Percentiles rank a stretch among this genome's conserved stretches.
Conservation (phyloP, 1,139 yeast genomes). For the Saccharomyces hybrid region DNA sequence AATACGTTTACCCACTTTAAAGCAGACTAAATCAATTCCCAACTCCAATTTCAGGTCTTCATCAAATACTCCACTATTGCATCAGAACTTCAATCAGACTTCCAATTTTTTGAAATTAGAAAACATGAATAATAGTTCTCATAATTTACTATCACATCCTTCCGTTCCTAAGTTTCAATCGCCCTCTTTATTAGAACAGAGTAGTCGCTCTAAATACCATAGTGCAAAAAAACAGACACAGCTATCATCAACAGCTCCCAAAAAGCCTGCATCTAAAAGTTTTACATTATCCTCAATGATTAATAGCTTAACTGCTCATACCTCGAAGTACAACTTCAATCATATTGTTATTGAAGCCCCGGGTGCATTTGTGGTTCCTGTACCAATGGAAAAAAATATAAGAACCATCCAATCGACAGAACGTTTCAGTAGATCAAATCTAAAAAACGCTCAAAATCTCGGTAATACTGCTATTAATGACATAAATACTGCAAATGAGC, state of each 20-base stretch:
- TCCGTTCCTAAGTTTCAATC: not conserved
- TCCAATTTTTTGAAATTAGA: not conserved
- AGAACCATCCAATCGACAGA: conserved; percentile 28
- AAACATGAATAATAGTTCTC: not conserved
- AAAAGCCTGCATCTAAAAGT: not conserved
- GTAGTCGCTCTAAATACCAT: conserved; percentile 8
- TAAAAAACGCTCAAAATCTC: conserved; percentile 4
- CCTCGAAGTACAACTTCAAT: conserved; percentile 19
- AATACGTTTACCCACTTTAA: conserved; percentile 18
- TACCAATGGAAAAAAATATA: conserved; percentile 24
- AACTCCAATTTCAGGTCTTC: conserved; percentile 6
- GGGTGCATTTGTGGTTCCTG: conserved; percentile 24
- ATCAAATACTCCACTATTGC: conserved; percentile 5
- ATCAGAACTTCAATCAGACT: conserved; percentile 5
- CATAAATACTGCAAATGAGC: conserved; percentile 26
- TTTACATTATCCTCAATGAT: conserved; percentile 4
- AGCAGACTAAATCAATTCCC: conserved; percentile 8
- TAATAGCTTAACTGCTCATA: conserved; percentile 23
- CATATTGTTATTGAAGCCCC: conserved; percentile 25
- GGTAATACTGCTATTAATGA: not conserved
- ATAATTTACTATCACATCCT: not conserved
- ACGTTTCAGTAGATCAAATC: conserved; percentile 24
- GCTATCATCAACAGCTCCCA: conserved; percentile 19
- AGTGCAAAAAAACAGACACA: conserved; percentile 8
- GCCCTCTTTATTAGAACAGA: not conserved